Percentiles rank a stretch among this genome's conserved stretches.
Conservation (phyloP, 2,329 filamentous ascomycete genomes). For the Purpureocillium lavendulum region DNA sequence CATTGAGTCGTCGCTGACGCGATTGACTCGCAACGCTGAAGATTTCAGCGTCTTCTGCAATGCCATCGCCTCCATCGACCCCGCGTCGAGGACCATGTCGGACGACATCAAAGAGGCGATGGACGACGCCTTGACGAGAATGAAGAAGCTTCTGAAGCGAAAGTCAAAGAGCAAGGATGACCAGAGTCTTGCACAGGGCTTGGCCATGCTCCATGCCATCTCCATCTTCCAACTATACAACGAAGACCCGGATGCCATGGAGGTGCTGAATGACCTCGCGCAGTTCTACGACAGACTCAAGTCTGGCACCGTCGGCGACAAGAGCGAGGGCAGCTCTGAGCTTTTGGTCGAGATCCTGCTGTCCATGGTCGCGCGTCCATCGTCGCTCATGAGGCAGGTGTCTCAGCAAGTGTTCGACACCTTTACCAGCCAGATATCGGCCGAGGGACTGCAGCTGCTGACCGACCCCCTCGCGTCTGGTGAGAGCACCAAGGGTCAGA, state of each 20-base stretch:
- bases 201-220: slow-evolving; percentile 75
- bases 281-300: slow-evolving; percentile 63
- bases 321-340: slow-evolving; percentile 53
- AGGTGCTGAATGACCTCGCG: slow-evolving; percentile 74
- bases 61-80: slow-evolving; percentile 45
- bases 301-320: slow-evolving; percentile 32
- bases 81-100: slow-evolving; percentile 45
- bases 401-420: slow-evolving; percentile 81
- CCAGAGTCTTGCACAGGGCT: slow-evolving; percentile 45
- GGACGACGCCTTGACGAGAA: slow-evolving; percentile 40
- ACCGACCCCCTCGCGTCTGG: slow-evolving; percentile 65
- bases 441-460: slow-evolving; percentile 58
- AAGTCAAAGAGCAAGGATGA: slow-evolving; percentile 24
- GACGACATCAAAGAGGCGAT: slow-evolving; percentile 44
- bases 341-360: slow-evolving; percentile 80
- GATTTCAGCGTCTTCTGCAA: slow-evolving; percentile 46
- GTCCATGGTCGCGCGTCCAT: slow-evolving; percentile 81
- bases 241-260: slow-evolving; percentile 76
- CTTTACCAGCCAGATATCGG: slow-evolving; percentile 68
- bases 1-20: slow-evolving; percentile 50
- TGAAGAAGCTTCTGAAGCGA: slow-evolving; percentile 43
- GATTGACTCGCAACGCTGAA: slow-evolving; percentile 44
- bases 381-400: slow-evolving; percentile 74
- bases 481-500: slow-evolving; percentile 76
- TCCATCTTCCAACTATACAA: slow-evolving; percentile 86